Conservation (phyloP, 352 stramenopile species). For the Phytophthora cryptogea region DNA sequence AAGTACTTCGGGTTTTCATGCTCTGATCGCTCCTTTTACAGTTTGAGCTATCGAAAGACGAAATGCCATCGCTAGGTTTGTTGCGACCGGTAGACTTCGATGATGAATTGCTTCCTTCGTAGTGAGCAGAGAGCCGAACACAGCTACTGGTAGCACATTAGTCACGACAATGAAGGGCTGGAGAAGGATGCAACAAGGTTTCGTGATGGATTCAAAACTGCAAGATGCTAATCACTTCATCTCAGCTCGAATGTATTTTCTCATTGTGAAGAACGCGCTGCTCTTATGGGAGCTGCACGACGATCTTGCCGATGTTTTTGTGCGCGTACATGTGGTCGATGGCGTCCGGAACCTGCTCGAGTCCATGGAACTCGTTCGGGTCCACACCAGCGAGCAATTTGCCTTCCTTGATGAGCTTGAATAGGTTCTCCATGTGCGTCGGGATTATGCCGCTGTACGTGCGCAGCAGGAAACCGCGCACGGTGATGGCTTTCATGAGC, state of each 20-base stretch:
- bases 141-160: too few relatives aligned
- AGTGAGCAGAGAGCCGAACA: too few relatives aligned
- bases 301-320: conserved; percentile 80
- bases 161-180: too few relatives aligned
- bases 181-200: too few relatives aligned
- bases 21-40: too few relatives aligned
- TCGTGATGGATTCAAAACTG: too few relatives aligned
- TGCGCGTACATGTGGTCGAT: conserved; percentile 68
- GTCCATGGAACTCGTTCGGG: conserved; percentile 42
- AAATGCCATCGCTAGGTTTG: too few relatives aligned
- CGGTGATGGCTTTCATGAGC: conserved; percentile 41
- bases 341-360: conserved; percentile 52
- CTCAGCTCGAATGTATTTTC: not conserved
- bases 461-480: conserved; percentile 45
- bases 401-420: conserved; percentile 49
- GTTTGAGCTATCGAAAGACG: too few relatives aligned
- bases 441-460: conserved; percentile 43
- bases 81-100: too few relatives aligned
- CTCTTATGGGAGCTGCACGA: conserved; percentile 52
- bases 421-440: conserved; percentile 49
- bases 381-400: conserved; percentile 54
- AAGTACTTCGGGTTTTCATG: conserved; percentile 13
- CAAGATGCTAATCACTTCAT: too few relatives aligned
- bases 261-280: not conserved
- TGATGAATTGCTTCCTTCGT: too few relatives aligned